Conservation (phyloP, 2,329 filamentous ascomycete genomes). For the Ceratocystis cubensis region DNA sequence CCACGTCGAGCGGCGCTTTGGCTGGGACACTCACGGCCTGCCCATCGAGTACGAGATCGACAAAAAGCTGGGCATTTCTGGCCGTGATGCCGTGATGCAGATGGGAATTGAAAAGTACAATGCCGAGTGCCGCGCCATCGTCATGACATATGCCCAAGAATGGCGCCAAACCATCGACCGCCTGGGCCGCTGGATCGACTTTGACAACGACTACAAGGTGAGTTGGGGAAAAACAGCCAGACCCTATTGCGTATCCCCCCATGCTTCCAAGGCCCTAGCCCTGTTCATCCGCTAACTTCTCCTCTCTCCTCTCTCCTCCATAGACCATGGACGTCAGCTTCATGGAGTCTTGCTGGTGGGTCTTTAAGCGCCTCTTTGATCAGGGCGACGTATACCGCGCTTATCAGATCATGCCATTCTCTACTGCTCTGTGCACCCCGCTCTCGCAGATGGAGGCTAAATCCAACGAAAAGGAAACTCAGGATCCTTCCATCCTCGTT, state of each 20-base stretch:
- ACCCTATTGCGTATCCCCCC: not conserved
- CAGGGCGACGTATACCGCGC: constrained; percentile 60
- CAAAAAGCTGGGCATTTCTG: constrained; percentile 73
- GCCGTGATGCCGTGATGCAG: constrained; percentile 66
- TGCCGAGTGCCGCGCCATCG: constrained; percentile 69
- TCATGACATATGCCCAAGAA: constrained; percentile 69
- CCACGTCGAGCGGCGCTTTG: constrained; percentile 73
- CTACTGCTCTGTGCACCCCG: constrained; percentile 59
- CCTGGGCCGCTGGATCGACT: constrained; percentile 64
- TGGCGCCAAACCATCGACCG: constrained; percentile 68
- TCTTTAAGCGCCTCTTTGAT: constrained; percentile 62
- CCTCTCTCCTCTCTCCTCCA: not conserved
- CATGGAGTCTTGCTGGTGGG: constrained; percentile 72
- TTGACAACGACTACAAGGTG: constrained; percentile 67
- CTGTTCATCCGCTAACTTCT: not conserved
- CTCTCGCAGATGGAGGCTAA: constrained; percentile 64
- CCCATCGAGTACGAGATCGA: constrained; percentile 88
- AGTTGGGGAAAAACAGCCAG: not conserved
- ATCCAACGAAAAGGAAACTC: constrained; percentile 64
- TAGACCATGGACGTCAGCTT: constrained; percentile 61
- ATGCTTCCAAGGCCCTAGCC: not conserved
- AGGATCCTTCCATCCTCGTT: constrained; percentile 61
- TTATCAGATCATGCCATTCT: constrained; percentile 65
- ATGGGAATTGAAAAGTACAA: constrained; percentile 76
- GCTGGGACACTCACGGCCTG: constrained; percentile 78